A percentile compares a stretch with the other conserved stretches of the same genome.
These are phyloP conservation scores for Saccharomycopsis sp. DNA, from an alignment of 805 yeast species.

Conservation along the genomic window DNA sequence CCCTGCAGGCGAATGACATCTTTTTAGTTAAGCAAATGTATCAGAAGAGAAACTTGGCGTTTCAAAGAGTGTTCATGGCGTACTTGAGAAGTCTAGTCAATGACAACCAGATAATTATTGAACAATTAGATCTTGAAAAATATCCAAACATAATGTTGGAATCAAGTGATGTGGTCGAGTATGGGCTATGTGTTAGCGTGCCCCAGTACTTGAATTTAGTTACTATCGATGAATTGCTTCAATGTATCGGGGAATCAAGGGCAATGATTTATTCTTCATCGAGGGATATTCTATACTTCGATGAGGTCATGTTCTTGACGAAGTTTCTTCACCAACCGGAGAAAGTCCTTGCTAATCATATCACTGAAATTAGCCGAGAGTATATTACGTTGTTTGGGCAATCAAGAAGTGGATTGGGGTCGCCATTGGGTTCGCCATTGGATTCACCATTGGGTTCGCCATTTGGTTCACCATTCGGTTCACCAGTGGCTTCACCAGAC, in stretches of 20 bases:
- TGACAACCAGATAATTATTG: neutral
- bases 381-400: too few relatives aligned
- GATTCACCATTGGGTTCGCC: neutral
- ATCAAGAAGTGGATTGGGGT: too few relatives aligned
- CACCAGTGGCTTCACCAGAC: neutral
- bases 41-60: constrained; percentile 30
- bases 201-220: constrained; percentile 22
- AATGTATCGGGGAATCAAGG: constrained; percentile 32
- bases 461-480: neutral
- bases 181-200: constrained; percentile 3
- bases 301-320: constrained; percentile 34
- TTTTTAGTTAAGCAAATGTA: constrained; percentile 27
- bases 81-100: constrained; percentile 25
- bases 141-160: neutral
- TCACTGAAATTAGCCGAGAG: too few relatives aligned
- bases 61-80: constrained; percentile 30
- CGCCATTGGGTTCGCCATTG: neutral
- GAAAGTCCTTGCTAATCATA: too few relatives aligned
- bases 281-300: constrained; percentile 32
- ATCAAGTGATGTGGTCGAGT: neutral
- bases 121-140: neutral
- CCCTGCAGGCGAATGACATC: constrained; percentile 25
- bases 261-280: constrained; percentile 28
- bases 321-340: constrained; percentile 27
- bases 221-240: constrained; percentile 30